phyloP scores from a whole-genome alignment of 1,284 basidiomycete species.

The Lentinula novae-zelandiae region DNA sequence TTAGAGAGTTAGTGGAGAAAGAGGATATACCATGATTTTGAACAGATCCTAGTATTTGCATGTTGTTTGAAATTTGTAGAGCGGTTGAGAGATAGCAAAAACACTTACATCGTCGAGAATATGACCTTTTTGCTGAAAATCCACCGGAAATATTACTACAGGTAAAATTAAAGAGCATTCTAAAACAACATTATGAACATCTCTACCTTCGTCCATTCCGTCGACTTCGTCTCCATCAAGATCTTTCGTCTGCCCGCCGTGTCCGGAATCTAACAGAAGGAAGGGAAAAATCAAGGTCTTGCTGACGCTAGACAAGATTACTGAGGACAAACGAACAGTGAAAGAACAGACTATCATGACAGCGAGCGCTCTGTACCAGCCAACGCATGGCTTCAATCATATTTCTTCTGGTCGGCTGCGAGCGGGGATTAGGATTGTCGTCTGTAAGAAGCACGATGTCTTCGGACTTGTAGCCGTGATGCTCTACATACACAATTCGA shows the following conservation, averaged over 20 bases:
- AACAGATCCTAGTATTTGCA: slow-evolving; percentile 47
- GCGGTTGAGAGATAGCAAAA: not conserved
- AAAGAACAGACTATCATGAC: slow-evolving; percentile 84
- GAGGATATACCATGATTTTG: slow-evolving; percentile 45
- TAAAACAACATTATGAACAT: not conserved
- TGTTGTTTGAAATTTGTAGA: not conserved
- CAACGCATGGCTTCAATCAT: slow-evolving; percentile 84
- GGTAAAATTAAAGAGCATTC: not conserved
- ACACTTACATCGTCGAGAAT: slow-evolving; percentile 75
- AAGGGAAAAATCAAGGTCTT: not conserved
- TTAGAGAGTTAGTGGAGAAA: not conserved
- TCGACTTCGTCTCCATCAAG: slow-evolving; percentile 63
- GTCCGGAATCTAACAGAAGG: slow-evolving; percentile 61
- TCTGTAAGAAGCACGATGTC: slow-evolving; percentile 84
- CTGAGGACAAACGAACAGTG: slow-evolving; percentile 55
- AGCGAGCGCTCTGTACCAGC: slow-evolving; percentile 74
- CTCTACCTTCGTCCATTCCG: slow-evolving; percentile 66
- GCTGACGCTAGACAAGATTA: not conserved
- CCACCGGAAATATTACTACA: slow-evolving; percentile 69
- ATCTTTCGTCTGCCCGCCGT: slow-evolving; percentile 79
- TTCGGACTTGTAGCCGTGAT: slow-evolving; percentile 62
- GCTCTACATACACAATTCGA: slow-evolving; percentile 30
- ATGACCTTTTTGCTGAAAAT: slow-evolving; percentile 64
- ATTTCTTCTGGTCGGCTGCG: slow-evolving; percentile 73
- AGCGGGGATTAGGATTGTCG: slow-evolving; percentile 53